Conservation (phyloP, 148 eudicot genomes). For the Vaccinium vitisidaea region DNA sequence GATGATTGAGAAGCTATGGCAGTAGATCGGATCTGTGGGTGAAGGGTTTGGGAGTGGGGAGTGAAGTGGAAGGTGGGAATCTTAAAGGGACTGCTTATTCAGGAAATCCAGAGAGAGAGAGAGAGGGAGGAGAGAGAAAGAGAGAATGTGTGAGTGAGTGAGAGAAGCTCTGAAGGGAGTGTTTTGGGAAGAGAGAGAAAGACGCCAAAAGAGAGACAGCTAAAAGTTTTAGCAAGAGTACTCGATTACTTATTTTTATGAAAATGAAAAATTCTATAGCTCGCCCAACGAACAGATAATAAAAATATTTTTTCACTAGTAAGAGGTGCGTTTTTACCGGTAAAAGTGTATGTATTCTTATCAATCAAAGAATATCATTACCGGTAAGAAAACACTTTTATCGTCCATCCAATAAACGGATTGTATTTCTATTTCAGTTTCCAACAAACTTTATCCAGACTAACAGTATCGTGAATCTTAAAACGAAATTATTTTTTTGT, state of each 20-base stretch:
- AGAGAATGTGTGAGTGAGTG: neutral
- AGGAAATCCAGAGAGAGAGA: too few relatives aligned
- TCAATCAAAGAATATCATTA: too few relatives aligned
- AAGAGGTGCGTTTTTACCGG: too few relatives aligned
- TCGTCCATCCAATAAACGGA: too few relatives aligned
- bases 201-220: slow-evolving; percentile 1
- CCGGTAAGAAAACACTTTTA: too few relatives aligned
- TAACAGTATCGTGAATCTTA: too few relatives aligned
- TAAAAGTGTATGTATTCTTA: too few relatives aligned
- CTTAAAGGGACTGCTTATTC: neutral
- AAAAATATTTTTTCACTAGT: neutral
- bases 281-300: neutral
- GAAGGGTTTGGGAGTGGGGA: neutral
- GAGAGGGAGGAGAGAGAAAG: neutral
- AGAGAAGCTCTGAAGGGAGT: neutral
- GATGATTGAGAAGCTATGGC: neutral
- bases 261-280: neutral
- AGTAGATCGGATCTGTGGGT: neutral
- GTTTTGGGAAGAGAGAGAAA: slow-evolving; percentile 7
- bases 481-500: too few relatives aligned
- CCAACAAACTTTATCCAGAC: too few relatives aligned
- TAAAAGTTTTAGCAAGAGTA: neutral
- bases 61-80: neutral
- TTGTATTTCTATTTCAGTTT: too few relatives aligned
- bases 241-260: neutral